These are phyloP conservation scores for Cadophora gregata DNA, from an alignment of 2,329 filamentous ascomycete species.

Conservation along the genomic window DNA sequence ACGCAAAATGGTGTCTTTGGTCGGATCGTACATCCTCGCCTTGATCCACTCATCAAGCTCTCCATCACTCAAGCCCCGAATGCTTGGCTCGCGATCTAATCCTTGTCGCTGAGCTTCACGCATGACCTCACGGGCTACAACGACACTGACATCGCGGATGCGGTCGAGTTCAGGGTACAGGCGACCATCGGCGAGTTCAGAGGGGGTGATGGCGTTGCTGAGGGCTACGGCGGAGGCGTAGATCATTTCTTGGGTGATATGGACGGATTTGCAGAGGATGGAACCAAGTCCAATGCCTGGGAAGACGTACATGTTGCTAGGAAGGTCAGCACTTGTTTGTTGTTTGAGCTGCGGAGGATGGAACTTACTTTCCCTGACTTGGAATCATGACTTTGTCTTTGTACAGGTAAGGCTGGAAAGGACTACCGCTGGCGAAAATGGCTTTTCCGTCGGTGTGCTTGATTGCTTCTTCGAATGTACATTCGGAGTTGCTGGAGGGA, in stretches of 20 bases:
- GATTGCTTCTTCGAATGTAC: constrained; percentile 76
- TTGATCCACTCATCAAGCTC: constrained; percentile 68
- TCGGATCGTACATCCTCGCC: constrained; percentile 78
- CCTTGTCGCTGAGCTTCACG: constrained; percentile 71
- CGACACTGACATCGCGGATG: constrained; percentile 76
- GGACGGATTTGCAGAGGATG: constrained; percentile 70
- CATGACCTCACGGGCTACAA: constrained; percentile 78
- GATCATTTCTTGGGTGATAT: constrained; percentile 62
- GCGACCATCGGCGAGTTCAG: constrained; percentile 59
- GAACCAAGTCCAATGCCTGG: constrained; percentile 84
- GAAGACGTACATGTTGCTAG: constrained; percentile 84
- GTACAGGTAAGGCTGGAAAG: constrained; percentile 74
- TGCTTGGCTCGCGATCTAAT: constrained; percentile 66
- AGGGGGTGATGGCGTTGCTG: constrained; percentile 71
- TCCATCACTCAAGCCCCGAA: constrained; percentile 55
- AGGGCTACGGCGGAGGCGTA: constrained; percentile 79
- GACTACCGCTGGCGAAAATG: constrained; percentile 82
- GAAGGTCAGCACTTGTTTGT: constrained; percentile 2
- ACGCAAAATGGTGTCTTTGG: constrained; percentile 16
- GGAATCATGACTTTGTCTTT: constrained; percentile 56
- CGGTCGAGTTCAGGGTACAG: constrained; percentile 77
- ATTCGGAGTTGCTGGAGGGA: constrained; percentile 82
- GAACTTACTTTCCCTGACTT: constrained; percentile 53
- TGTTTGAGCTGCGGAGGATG: not conserved
- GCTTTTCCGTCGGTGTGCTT: constrained; percentile 78